Base-by-base conservation (phyloP, 1,284 basidiomycete genomes). In the Ganoderma multipileum region DNA sequence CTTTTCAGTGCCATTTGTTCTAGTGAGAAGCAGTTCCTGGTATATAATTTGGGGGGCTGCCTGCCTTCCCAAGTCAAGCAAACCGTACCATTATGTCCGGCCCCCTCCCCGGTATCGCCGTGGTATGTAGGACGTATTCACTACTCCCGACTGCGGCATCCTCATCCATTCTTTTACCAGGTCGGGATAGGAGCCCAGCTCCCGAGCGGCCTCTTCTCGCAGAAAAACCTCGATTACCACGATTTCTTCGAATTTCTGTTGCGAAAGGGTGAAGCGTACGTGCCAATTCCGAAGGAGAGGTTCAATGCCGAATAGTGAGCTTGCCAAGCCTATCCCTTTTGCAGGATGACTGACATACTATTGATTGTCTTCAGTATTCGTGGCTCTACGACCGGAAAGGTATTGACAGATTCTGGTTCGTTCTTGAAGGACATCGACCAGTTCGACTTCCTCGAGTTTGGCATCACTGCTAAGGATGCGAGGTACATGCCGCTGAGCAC, bases 381-480 rank as follows among this genome's bases (percentile, higher is more conserved):
- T 12, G 47, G 47, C 3, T 23, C n/a, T 50, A 20, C 47, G n/a
- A 50, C 47, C 20, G 47, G 47, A n/a, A 50, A 26, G 47, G 23
- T 50, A 3, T 20, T 50, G 20, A 20, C 47, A 0, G 47, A 50
- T 20, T 26, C 47, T 11, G 83, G 82, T 5, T 69, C 81, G 1
- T 85, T 85, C 65, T 71, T 85, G 36, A 83, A 83, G 66, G 73
- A 82, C 58, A 72, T 80, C 9, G 66, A 76, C 23, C 67, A 72
- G 14, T 83, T 85, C 68, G 83, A 85, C 69, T 70, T 80, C 64
- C 65, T 82, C 18, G 81, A 83, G 65, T 83, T 85, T 54, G 83
- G 83, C 1, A 77, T 84, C 38, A 77, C 80, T 11, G 70, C 74
- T 16, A 80, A 77, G 61, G 83, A 85, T 72, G 81, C 82, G 0